Percentiles rank a stretch among this genome's conserved stretches.
Conservation (phyloP, 257 asterid species). For the Scutellaria minor region DNA sequence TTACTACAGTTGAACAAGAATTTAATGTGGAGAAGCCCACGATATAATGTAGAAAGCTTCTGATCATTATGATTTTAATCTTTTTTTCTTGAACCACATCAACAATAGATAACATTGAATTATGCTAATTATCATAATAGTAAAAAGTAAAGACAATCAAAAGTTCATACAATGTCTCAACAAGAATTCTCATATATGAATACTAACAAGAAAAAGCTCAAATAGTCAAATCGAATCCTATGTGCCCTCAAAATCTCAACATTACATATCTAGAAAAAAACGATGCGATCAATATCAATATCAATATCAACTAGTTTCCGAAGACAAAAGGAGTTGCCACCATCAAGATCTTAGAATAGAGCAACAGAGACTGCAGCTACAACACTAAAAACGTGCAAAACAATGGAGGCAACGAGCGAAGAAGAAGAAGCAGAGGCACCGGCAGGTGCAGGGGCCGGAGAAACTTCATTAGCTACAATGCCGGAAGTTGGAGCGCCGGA, state of each 20-base stretch:
- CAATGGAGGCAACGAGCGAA: conserved; percentile 37
- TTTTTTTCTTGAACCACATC: too few species aligned
- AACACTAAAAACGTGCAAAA: conserved; percentile 26
- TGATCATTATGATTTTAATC: too few species aligned
- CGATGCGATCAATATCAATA: background rate
- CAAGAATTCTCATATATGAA: conserved; percentile 24
- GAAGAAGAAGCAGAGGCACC: conserved; percentile 47
- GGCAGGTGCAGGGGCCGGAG: conserved; percentile 52
- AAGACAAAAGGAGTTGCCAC: too few species aligned
- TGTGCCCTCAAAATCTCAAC: background rate
- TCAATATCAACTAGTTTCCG: conserved; percentile 14
- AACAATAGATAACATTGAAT: too few species aligned
- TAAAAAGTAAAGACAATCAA: background rate
- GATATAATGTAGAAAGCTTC: too few species aligned
- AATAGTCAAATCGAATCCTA: conserved; percentile 31
- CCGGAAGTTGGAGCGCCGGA: conserved; percentile 30
- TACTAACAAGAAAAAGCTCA: conserved; percentile 15
- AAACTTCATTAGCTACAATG: conserved; percentile 40
- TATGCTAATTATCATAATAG: background rate
- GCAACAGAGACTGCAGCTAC: conserved; percentile 33
- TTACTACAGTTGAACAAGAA: too few species aligned
- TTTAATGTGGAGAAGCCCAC: too few species aligned
- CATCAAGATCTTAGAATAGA: conserved; percentile 39
- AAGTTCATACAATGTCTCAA: conserved; percentile 12
- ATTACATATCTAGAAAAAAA: too few species aligned